Evolutionary conservation across 2,329 filamentous ascomycete genomes (phyloP).

Genomic region (Akanthomyces muscarius): DNA sequence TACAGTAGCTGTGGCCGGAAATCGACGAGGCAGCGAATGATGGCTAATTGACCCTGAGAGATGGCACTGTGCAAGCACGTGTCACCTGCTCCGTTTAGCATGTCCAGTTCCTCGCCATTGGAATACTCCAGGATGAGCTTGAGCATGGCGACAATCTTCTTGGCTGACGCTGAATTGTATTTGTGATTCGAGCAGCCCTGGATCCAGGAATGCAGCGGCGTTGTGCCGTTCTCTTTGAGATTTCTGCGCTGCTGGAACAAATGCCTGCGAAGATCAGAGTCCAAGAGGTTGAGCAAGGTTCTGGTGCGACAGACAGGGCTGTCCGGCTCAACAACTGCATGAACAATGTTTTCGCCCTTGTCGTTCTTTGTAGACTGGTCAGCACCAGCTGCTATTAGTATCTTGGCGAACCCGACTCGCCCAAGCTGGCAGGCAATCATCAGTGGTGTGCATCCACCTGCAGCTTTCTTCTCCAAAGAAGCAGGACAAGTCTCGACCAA

Average conservation of each 20-base stretch:
- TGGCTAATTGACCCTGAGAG: constrained; percentile 31
- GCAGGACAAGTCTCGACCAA: constrained; percentile 59
- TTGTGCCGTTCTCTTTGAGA: constrained; percentile 48
- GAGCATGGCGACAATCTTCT: constrained; percentile 38
- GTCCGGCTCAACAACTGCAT: constrained; percentile 44
- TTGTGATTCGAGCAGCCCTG: constrained; percentile 14
- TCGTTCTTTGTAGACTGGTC: constrained; percentile 63
- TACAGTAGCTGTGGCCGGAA: constrained; percentile 56
- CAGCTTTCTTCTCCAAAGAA: constrained; percentile 58
- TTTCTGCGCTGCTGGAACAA: constrained; percentile 58
- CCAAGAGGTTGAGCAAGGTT: constrained; percentile 54
- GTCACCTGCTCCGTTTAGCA: constrained; percentile 62
- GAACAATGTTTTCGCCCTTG: constrained; percentile 63
- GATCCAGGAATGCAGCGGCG: constrained; percentile 62
- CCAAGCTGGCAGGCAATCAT: constrained; percentile 59
- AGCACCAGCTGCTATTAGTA: constrained; percentile 64
- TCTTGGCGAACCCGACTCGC: constrained; percentile 50
- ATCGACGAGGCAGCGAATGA: constrained; percentile 47
- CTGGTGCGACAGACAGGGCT: constrained; percentile 37
- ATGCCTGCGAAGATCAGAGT: constrained; percentile 50
- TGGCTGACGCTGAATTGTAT: constrained; percentile 11
- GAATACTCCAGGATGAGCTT: constrained; percentile 52
- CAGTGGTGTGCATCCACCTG: constrained; percentile 61
- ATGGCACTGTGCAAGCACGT: constrained; percentile 60
- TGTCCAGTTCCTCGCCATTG: constrained; percentile 50